Base-by-base conservation (phyloP, 2,329 filamentous ascomycete species). In the Fusarium subglutinans region DNA sequence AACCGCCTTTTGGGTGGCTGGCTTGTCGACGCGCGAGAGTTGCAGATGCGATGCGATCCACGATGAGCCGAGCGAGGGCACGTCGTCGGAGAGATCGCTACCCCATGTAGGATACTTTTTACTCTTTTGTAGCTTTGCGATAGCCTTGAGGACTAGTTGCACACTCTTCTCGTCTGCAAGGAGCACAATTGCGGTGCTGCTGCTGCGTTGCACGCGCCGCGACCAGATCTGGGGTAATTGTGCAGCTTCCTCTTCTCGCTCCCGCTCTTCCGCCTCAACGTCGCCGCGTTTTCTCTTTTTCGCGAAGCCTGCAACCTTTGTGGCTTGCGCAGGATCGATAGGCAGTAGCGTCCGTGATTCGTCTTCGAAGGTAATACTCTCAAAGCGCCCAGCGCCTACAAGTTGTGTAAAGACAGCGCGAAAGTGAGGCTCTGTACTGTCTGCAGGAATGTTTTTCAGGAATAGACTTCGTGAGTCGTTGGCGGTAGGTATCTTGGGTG, bases 381-480 rank as follows among this genome's bases (percentile, higher is more conserved):
- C 94, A 54, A 98, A 93, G 53, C 93, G 88, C 6, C 93, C 93
- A 1, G 92, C 91, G 14, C 94, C 93, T 0, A 98, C 87, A 22
- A 97, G 89, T 2, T 88, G 86, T 2, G 90, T 85, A 76, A 98
- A 97, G 0, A 98, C 84, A 47, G 91, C 87, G 50, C 94, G 91
- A 47, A 98, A 87, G 77, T 95, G 93, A 3, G 86, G 82, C 64
- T 94, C 91, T 9, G 94, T 97, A 67, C 94, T 92, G 80, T 98
- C 95, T 72, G 92, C 87, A 12, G 96, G 96, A 2, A 97, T 85
- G 79, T 99, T 98, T 73, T 95, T 93, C n/a, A 97, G 81, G 83
- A 98, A 99, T 24, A 99, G 87, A 70, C 93, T 95, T 76, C 95
- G 91, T 22, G 90, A 85, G 77, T 96, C 93, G 81, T 93, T 89